Conservation (phyloP, 441 rosid species). For the Erodium trifolium region DNA sequence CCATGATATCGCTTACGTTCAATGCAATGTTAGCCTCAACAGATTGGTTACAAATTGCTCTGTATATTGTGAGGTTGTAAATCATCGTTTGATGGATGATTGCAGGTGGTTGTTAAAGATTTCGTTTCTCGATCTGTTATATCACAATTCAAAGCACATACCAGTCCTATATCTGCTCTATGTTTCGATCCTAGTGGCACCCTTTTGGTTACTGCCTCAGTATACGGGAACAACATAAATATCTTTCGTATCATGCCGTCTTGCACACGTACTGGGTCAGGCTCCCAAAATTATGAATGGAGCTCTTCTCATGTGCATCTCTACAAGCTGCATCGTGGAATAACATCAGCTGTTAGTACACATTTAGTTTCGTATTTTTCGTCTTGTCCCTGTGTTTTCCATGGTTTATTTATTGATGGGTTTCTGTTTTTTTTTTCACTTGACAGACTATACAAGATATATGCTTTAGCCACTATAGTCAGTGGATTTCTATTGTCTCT, state of each 20-base stretch:
- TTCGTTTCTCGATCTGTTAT: slow-evolving; percentile 67
- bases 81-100: slow-evolving; percentile 10
- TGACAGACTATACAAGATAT: slow-evolving; percentile 84
- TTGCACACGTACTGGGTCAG: slow-evolving; percentile 43
- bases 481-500: slow-evolving; percentile 87
- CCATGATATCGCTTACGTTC: neutral
- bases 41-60: neutral
- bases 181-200: slow-evolving; percentile 98
- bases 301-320: slow-evolving; percentile 85
- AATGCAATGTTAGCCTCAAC: neutral
- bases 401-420: slow-evolving; percentile 9
- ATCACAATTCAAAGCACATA: slow-evolving; percentile 21
- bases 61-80: slow-evolving; percentile 12
- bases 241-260: slow-evolving; percentile 83
- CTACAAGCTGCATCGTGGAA: slow-evolving; percentile 92
- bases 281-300: slow-evolving; percentile 56
- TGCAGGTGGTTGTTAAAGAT: slow-evolving; percentile 91
- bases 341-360: slow-evolving; percentile 79
- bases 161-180: slow-evolving; percentile 91
- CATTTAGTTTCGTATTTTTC: slow-evolving; percentile 12
- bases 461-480: slow-evolving; percentile 30
- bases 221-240: slow-evolving; percentile 82
- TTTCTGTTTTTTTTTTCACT: slow-evolving; percentile 15
- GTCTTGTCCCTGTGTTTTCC: slow-evolving; percentile 3
- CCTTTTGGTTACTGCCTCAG: slow-evolving; percentile 80